Percentiles rank a stretch among this genome's conserved stretches.
Evolutionary conservation across 441 rosid genomes (phyloP).

Genomic region (Gossypium lobatum): DNA sequence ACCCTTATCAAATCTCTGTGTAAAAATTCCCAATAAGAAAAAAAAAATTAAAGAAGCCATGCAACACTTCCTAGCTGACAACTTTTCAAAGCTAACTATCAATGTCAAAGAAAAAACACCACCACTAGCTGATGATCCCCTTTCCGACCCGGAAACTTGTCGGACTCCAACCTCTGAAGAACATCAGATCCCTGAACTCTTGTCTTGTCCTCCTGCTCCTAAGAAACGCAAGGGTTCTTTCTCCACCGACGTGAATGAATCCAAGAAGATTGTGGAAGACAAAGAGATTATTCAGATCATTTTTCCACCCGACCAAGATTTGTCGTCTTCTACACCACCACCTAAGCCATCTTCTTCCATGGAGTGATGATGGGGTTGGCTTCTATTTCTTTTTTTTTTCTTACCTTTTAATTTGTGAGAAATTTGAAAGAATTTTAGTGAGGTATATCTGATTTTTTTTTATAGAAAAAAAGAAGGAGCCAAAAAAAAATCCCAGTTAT

Average conservation of each 20-base stretch:
- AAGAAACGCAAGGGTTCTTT: not conserved
- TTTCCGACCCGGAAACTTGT: not conserved
- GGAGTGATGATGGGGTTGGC: not conserved
- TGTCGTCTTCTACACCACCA: not conserved
- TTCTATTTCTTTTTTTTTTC: not conserved
- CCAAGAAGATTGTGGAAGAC: not conserved
- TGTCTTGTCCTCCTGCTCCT: not conserved
- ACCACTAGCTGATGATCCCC: not conserved
- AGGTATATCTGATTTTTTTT: not conserved
- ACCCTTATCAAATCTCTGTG: not conserved
- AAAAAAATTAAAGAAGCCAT: not conserved
- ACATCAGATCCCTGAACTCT: not conserved
- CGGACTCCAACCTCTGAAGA: not conserved
- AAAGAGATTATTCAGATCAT: not conserved
- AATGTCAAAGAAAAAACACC: not conserved
- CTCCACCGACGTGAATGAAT: not conserved
- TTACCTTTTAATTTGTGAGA: not conserved
- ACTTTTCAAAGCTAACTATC: not conserved
- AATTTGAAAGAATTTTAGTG: not conserved
- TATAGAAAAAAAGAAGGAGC: not conserved
- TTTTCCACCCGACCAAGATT: not conserved
- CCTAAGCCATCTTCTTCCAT: not conserved
- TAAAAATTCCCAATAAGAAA: not conserved
- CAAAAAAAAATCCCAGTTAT: too few species aligned
- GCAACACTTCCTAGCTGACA: not conserved